Evolutionary conservation across 2,329 filamentous ascomycete genomes (phyloP).

Genomic region (Talaromyces sp.): DNA sequence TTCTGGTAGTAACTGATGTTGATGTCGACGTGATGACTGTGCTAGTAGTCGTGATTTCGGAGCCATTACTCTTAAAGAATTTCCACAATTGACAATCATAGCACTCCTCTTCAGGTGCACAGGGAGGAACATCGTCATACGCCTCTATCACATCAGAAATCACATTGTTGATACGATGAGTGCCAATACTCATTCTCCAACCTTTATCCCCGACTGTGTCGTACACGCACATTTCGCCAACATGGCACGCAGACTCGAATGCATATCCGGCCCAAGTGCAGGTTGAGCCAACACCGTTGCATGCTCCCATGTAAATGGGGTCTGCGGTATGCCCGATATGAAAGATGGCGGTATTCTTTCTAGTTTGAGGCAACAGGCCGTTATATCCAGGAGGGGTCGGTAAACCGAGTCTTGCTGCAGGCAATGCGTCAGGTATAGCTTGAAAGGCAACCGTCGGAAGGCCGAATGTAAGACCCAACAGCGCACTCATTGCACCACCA

Average conservation of each 20-base stretch:
- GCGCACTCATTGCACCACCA: constrained; percentile 80
- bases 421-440: constrained; percentile 84
- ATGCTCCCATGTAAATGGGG: constrained; percentile 89
- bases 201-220: constrained; percentile 89
- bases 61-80: constrained; percentile 89
- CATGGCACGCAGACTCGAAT: constrained; percentile 86
- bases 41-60: constrained; percentile 66
- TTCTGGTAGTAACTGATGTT: constrained; percentile 64
- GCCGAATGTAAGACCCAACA: constrained; percentile 87
- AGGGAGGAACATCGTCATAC: constrained; percentile 78
- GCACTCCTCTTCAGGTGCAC: constrained; percentile 73
- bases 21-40: constrained; percentile 62
- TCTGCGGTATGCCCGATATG: constrained; percentile 97
- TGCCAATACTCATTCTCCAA: constrained; percentile 87
- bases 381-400: constrained; percentile 78
- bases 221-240: constrained; percentile 82
- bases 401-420: constrained; percentile 78
- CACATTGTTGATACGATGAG: constrained; percentile 83
- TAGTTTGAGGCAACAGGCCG: constrained; percentile 66
- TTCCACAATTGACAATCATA: constrained; percentile 92
- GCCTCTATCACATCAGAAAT: constrained; percentile 82
- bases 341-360: constrained; percentile 72
- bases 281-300: constrained; percentile 82
- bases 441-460: constrained; percentile 92
- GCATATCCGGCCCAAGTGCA: constrained; percentile 93